Percentiles rank a stretch among this genome's conserved stretches.
Conservation (phyloP, 306 rosid genomes). For the Cicer yamashitae region DNA sequence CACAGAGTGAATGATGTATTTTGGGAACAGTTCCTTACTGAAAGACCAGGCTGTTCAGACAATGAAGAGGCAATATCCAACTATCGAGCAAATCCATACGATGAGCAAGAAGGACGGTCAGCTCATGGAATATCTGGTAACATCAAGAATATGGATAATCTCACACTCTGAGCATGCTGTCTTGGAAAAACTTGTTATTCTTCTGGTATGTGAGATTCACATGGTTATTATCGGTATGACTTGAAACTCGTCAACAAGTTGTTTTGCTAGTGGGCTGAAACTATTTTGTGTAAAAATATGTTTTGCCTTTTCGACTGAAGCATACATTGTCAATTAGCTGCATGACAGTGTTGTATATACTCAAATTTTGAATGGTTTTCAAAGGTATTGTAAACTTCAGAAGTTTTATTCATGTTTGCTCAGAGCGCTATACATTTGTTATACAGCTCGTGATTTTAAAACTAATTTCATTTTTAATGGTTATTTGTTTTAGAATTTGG, state of each 20-base stretch:
- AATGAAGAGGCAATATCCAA: conserved; percentile 94
- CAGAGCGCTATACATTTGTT: no score
- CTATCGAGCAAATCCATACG: conserved; percentile 59
- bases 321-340: conserved; percentile 29
- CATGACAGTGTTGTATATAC: conserved; percentile 35
- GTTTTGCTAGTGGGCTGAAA: conserved; percentile 13
- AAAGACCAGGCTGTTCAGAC: conserved; percentile 92
- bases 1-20: conserved; percentile 84
- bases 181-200: conserved; percentile 5
- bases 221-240: conserved; percentile 8
- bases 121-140: conserved; percentile 65
- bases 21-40: conserved; percentile 98
- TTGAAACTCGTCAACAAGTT: conserved; percentile 8
- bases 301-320: conserved; percentile 19
- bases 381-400: conserved; percentile 3
- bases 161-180: conserved; percentile 61
- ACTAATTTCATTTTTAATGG: no score
- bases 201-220: conserved; percentile 31
- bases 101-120: conserved; percentile 68
- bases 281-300: neutral
- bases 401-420: neutral
- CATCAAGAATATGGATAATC: conserved; percentile 60
- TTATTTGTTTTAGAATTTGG: no score
- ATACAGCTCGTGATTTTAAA: no score
- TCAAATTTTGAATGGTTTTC: conserved; percentile 13